Base-by-base conservation (phyloP, 306 rosid species). In the Pyrus betulifolia region DNA sequence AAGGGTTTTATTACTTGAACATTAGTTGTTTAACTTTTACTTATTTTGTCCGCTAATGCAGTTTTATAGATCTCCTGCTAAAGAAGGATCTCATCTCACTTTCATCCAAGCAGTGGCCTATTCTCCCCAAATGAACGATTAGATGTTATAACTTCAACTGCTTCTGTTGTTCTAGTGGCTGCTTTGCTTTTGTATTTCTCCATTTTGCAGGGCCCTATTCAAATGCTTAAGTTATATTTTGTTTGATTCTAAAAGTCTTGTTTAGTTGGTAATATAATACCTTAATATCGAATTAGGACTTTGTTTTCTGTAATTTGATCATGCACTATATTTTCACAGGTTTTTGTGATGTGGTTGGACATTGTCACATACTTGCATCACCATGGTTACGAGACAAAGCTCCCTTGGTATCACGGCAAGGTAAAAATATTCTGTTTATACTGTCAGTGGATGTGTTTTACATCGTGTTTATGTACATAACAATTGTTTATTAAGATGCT, bases 341-440 rank as follows among this genome's bases (percentile, higher is more conserved):
- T 89, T 45, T 93, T 88, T 62, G 58, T 93, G 23, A 82, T 88
- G 91, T 93, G 98, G 98, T 58, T 93, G 82, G 98, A 93, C 73
- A n/a, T 84, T 14, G 98, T 93, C 67, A 91, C 98, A 1, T 93
- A 91, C 23, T 81, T 93, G 85, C 97, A 91, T 52, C 98, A 93
- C 85, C 97, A 93, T 83, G 98, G 91, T 28, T 78, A 91, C 79
- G 49, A 66, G 51, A 85, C 86, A 63, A 91, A 93, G 76, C 91
- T 93, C 40, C 97, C 96, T n/a, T 93, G 98, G 98, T 93, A 93
- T 78, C 83, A 97, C 0, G 97, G 97, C 82, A 74, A 91, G 93
- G 98, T 91, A 79, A 54, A 18, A 2, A 0, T 18, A 6, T 2
- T 66, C 6, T 35, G 49, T 66, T 21, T 66, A 0, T 15, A 11